Evolutionary conservation across 106 monocot genomes (phyloP), one percentile per base, ranked within the genome.

Genomic region (Allium sativum): DNA sequence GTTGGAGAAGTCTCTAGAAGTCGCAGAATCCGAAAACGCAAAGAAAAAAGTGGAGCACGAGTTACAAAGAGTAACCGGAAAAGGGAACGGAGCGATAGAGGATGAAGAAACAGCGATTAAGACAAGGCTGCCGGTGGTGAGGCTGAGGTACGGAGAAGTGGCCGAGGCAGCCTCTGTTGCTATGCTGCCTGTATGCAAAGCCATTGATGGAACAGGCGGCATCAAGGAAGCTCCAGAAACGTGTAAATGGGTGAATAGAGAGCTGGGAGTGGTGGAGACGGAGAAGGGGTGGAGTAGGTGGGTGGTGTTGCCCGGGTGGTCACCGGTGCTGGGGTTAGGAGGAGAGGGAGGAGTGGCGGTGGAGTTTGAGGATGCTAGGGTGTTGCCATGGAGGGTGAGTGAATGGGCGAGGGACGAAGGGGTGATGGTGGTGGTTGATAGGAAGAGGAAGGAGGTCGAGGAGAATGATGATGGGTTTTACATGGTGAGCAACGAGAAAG

Each of bases 261-360:
- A 78, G 52, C 48, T 86, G 12, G 89, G 89, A 16, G 72, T 94
- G 66, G 74, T 86, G 68, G 64, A 53, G 46, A 73, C 83, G 40
- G 89, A 94, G 58, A 73, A 52, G 68, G 86, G 46, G 63, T 89
- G 93, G 93, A 58, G 53, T 65, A 74, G 79, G 73, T 89, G 93
- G 89, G 74, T 70, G 61, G 94, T 90, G 72, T 58, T 94, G 65
- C 94, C 94, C 0, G 78, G 83, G 46, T 95, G 94, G 94, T 70
- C 50, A 8, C 78, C 90, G 42, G 77, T 83, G 69, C 11, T 46
- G 46, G 72, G 42, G 53, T 61, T 78, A 40, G 58, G 12, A 43
- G 55, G 42, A 22, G 63, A 22, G 41, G 72, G 67, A 3, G 89
- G 73, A 5, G 81, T 94, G 57, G 89, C 67, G 53, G 78, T 89